Base-by-base conservation (phyloP, 495 filamentous ascomycete species). In the Cladorrhinum samala region DNA sequence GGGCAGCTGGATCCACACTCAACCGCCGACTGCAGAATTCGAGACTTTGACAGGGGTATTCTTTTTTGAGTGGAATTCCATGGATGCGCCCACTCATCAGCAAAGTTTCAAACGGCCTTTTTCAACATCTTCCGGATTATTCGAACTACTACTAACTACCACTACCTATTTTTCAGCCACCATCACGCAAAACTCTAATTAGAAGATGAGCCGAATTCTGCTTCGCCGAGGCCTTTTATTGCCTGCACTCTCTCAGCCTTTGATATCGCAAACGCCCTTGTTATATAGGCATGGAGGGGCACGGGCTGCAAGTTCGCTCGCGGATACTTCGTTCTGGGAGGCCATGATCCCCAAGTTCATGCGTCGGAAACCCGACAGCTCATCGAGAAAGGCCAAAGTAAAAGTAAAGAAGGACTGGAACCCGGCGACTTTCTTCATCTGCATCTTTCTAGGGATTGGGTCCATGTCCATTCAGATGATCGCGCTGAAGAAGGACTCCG, bases 401-500 rank as follows among this genome's bases (percentile, higher is more conserved):
- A 69, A 72, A 44, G 53, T 59, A 21, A 72, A 78, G 49, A 89
- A 85, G 57, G 82, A 83, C 58, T 95, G 89, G 89, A 97, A 96
- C 59, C 94, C 93, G 1, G 88, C 88, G 13, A 96, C 88, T 1
- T 91, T 90, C 61, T 96, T 86, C 73, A 93, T 99, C 60, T 72
- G 88, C 63, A 91, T 96, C 49, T 91, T 89, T 61, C 76, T 96
- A 38, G 77, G 96, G 54, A 91, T 96, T 57, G 94, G 93, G 1
- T 94, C 88, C 53, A 92, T 96, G 69, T 85, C 91, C 11, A 95
- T 99, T 58, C 85, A 96, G 55, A 85, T 92, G 79, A 86, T 99
- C 52, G 75, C 82, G 6, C 64, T 97, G 56, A 85, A 82, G 66
- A 87, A 85, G 50, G 83, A 91, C 13, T 88, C 82, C 60, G 73